A percentile compares a stretch with the other conserved stretches of the same genome.
phyloP scores from a whole-genome alignment of 2,329 filamentous ascomycete species.

The Conoideocrella luteorostrata region DNA sequence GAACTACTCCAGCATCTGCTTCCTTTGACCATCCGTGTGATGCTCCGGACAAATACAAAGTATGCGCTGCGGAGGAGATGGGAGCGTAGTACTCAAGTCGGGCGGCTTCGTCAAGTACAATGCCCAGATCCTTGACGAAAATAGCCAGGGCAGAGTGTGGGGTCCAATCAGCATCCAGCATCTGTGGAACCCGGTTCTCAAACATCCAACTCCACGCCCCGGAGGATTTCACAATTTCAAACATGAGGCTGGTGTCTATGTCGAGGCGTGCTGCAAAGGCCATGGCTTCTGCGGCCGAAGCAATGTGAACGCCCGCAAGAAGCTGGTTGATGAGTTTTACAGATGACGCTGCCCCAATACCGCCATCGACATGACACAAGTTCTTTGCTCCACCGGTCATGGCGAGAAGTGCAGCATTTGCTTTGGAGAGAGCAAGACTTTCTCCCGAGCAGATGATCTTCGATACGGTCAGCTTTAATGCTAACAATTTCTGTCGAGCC shows the following conservation, averaged over 20 bases:
- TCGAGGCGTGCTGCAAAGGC: conserved; percentile 47
- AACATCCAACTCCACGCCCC: conserved; percentile 32
- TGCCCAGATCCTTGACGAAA: conserved; percentile 28
- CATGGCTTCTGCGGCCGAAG: conserved; percentile 49
- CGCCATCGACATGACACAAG: conserved; percentile 42
- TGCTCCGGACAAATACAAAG: conserved; percentile 25
- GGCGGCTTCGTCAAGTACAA: conserved; percentile 25
- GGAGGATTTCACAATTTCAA: conserved; percentile 37
- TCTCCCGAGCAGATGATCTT: conserved; percentile 29
- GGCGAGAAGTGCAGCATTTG: conserved; percentile 20
- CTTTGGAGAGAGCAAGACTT: conserved; percentile 15
- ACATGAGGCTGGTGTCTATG: conserved; percentile 41
- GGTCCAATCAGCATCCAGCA: conserved; percentile 29
- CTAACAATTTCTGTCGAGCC: too few relatives aligned
- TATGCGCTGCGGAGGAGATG: conserved; percentile 24
- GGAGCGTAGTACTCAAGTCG: conserved; percentile 21
- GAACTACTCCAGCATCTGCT: conserved; percentile 27
- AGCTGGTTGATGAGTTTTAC: conserved; percentile 54
- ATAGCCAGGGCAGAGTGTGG: conserved; percentile 28
- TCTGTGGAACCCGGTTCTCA: conserved; percentile 27
- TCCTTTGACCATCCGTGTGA: conserved; percentile 25
- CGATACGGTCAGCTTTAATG: neutral
- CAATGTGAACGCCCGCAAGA: conserved; percentile 52
- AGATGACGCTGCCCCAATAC: conserved; percentile 46
- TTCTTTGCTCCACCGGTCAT: conserved; percentile 25